Percentiles rank a stretch among this genome's conserved stretches.
These are phyloP conservation scores for Acorus gramineus DNA, from an alignment of 106 monocot genomes.

Conservation along the genomic window DNA sequence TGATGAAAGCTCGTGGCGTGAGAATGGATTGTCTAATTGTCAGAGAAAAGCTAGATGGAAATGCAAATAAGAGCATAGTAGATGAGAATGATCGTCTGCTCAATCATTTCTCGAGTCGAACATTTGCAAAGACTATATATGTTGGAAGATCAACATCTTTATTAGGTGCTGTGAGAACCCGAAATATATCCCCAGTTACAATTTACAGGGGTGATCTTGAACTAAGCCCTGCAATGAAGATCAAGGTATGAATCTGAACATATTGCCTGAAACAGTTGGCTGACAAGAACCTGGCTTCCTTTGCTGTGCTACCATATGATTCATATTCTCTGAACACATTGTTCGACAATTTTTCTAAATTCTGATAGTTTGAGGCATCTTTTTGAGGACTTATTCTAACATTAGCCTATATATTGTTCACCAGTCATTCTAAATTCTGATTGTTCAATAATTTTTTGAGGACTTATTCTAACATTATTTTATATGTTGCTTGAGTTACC, in stretches of 20 bases:
- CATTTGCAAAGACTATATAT: slow-evolving; percentile 38
- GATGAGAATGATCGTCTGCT: slow-evolving; percentile 74
- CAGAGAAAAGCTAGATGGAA: slow-evolving; percentile 24
- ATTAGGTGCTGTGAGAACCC: slow-evolving; percentile 77
- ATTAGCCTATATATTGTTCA: too few relatives aligned
- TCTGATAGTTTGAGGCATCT: too few relatives aligned
- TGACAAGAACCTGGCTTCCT: too few relatives aligned
- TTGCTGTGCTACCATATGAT: too few relatives aligned
- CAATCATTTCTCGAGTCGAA: slow-evolving; percentile 46
- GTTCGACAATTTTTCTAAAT: too few relatives aligned
- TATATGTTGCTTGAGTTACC: too few relatives aligned
- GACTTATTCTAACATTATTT: too few relatives aligned
- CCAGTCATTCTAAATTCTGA: too few relatives aligned
- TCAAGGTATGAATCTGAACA: slow-evolving; percentile 50
- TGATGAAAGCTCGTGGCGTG: slow-evolving; percentile 80
- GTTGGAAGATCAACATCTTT: slow-evolving; percentile 57
- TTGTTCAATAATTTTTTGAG: too few relatives aligned
- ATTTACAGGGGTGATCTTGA: slow-evolving; percentile 92
- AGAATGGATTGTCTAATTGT: slow-evolving; percentile 65
- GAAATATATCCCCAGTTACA: slow-evolving; percentile 77
- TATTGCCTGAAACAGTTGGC: too few relatives aligned
- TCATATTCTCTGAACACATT: too few relatives aligned
- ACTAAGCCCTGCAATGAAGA: slow-evolving; percentile 78
- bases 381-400: too few relatives aligned
- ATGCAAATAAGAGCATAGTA: slow-evolving; percentile 18